These are phyloP conservation scores for Tolypocladium endophyticum DNA, from an alignment of 2,329 filamentous ascomycete genomes.

Conservation along the genomic window DNA sequence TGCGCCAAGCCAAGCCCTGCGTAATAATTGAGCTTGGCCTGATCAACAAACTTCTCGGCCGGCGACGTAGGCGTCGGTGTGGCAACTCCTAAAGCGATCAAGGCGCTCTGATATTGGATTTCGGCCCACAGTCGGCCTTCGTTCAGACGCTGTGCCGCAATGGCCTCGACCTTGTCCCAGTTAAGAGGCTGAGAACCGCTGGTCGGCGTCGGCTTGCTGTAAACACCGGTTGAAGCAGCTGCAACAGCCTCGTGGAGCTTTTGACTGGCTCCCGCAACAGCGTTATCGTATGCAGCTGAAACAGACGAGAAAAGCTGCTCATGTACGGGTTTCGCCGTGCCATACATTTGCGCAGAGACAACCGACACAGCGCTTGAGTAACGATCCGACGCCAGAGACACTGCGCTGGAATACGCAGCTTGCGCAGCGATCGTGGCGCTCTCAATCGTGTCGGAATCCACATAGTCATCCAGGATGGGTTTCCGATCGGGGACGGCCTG, in stretches of 20 bases:
- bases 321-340: slow-evolving; percentile 58
- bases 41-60: slow-evolving; percentile 49
- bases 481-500: slow-evolving; percentile 36
- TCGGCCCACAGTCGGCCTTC: slow-evolving; percentile 63
- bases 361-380: slow-evolving; percentile 59
- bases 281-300: slow-evolving; percentile 56
- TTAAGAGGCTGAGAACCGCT: slow-evolving; percentile 29
- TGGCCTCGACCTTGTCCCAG: slow-evolving; percentile 44
- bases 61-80: slow-evolving; percentile 37
- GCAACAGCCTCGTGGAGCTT: slow-evolving; percentile 45
- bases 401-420: slow-evolving; percentile 53
- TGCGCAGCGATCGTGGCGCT: slow-evolving; percentile 34
- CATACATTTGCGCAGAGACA: slow-evolving; percentile 56
- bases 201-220: slow-evolving; percentile 36
- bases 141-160: slow-evolving; percentile 59
- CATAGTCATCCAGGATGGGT: slow-evolving; percentile 35
- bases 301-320: slow-evolving; percentile 60
- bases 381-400: slow-evolving; percentile 55
- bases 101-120: slow-evolving; percentile 59
- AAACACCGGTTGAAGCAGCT: slow-evolving; percentile 38
- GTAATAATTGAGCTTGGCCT: slow-evolving; percentile 59
- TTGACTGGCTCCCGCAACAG: slow-evolving; percentile 50
- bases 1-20: slow-evolving; percentile 70
- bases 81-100: slow-evolving; percentile 51
- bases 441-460: slow-evolving; percentile 22